These are phyloP conservation scores for Auricularia sp. DNA, from an alignment of 768 basidiomycete species.

Conservation along the genomic window DNA sequence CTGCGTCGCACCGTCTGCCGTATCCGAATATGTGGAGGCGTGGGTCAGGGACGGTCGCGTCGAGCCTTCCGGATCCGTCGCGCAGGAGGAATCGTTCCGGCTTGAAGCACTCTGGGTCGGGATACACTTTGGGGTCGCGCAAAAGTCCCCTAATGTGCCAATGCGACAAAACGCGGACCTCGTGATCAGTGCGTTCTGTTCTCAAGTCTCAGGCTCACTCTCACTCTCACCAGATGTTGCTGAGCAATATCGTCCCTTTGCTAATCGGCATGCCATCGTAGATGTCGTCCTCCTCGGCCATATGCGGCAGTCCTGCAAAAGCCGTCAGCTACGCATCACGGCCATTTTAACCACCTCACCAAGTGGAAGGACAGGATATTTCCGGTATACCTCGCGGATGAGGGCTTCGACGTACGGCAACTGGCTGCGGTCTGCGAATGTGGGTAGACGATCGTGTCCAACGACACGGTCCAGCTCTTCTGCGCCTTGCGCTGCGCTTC, in stretches of 20 bases:
- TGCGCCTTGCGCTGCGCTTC: conserved; percentile 5
- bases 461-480: conserved; percentile 7
- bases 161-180: background rate
- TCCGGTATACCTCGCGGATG: conserved; percentile 10
- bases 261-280: conserved; percentile 24
- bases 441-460: conserved; percentile 5
- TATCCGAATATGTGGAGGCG: background rate
- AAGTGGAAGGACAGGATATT: conserved; percentile 20
- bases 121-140: conserved; percentile 16
- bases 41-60: background rate
- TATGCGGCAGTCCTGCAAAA: conserved; percentile 12
- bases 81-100: conserved; percentile 27
- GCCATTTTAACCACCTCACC: conserved; percentile 12
- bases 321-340: background rate
- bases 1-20: background rate
- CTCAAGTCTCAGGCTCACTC: no score
- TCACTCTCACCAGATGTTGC: conserved; percentile 18
- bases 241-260: conserved; percentile 23
- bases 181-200: no score
- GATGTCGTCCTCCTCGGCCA: conserved; percentile 20
- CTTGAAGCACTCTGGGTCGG: conserved; percentile 23
- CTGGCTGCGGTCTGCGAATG: conserved; percentile 3
- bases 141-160: conserved; percentile 20
- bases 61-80: conserved; percentile 10
- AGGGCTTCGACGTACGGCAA: conserved; percentile 9